A percentile compares a stretch with the other conserved stretches of the same genome.
phyloP scores from a whole-genome alignment of 108 stramenopile species.

The Halocafeteria seosinensis region DNA sequence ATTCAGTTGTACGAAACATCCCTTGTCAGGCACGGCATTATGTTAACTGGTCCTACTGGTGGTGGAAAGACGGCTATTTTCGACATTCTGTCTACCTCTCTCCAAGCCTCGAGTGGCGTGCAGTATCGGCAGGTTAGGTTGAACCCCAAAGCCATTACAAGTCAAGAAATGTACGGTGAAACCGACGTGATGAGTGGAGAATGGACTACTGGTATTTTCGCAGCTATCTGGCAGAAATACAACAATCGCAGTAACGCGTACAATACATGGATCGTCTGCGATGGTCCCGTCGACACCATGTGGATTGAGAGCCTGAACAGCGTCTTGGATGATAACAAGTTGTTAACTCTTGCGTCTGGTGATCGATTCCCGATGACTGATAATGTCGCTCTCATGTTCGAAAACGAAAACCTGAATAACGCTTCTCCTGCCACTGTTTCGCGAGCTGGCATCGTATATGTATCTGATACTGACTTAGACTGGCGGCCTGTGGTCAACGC shows the following conservation, averaged over 20 bases:
- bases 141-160: conserved; percentile 73
- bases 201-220: conserved; percentile 76
- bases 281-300: conserved; percentile 78
- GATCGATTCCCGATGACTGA: conserved; percentile 84
- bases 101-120: conserved; percentile 47
- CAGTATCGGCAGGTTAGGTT: conserved; percentile 57
- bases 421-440: conserved; percentile 81
- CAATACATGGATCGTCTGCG: conserved; percentile 78
- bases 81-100: conserved; percentile 46
- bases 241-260: conserved; percentile 60
- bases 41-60: conserved; percentile 67
- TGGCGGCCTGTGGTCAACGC: conserved; percentile 62
- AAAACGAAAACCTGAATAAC: conserved; percentile 67
- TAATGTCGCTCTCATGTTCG: conserved; percentile 64
- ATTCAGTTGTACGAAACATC: conserved; percentile 66
- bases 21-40: conserved; percentile 61
- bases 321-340: conserved; percentile 68
- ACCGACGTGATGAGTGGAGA: conserved; percentile 62
- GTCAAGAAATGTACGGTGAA: conserved; percentile 78
- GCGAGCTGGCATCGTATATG: conserved; percentile 74
- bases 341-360: conserved; percentile 68
- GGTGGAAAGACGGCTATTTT: conserved; percentile 74
- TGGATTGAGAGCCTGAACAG: conserved; percentile 86
- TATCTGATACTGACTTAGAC: conserved; percentile 66
- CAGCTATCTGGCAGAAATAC: conserved; percentile 72